Evolutionary conservation across 2,329 filamentous ascomycete species (phyloP), one percentile per base, ranked within the genome.

Genomic region (Cephalotrichum gorgonifer): DNA sequence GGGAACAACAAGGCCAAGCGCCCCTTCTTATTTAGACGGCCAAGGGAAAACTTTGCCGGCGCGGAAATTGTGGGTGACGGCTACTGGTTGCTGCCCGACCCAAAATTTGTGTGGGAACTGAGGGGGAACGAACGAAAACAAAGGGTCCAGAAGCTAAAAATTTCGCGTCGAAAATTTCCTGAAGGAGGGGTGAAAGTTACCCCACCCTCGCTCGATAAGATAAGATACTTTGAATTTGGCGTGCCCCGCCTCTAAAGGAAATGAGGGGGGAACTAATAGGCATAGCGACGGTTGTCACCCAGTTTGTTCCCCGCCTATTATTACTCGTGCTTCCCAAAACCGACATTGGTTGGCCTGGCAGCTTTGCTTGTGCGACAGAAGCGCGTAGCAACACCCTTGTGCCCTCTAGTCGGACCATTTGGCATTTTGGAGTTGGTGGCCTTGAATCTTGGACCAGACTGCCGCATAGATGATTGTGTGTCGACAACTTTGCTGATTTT

Each of bases 121-220:
- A 43, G 46, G 26, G 39, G 26, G 46, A 26, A 38, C 14, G 20
- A 43, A 48, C 42, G 41, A 28, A 48, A 48, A 42, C 30, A 30
- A 39, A 43, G 20, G 39, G n/a, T 23, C 25, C 22, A 41, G 22
- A 48, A 42, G n/a, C 14, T 17, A 48, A 42, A 48, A 30, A 39
- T 28, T 48, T 48, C 46, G 46, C 46, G 39, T 41, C 39, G 39
- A 48, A 48, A 48, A 48, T 43, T 48, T 48, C 35, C 46, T 47
- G 26, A 31, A n/a, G n/a, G 20, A 39, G n/a, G 17, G 35, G 33
- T 30, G 28, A 39, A 39, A 20, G 31, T 17, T 39, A 41, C 45
- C 45, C 45, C 45, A 47, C 45, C 43, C 30, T n/a, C 22, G 43
- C 45, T 47, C 33, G 45, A 47, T 47, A 47, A 47, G 45, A 47